A percentile compares a stretch with the other conserved stretches of the same genome.
These are phyloP conservation scores for Rhododendron ovatum DNA, from an alignment of 148 eudicot genomes.

Conservation along the genomic window DNA sequence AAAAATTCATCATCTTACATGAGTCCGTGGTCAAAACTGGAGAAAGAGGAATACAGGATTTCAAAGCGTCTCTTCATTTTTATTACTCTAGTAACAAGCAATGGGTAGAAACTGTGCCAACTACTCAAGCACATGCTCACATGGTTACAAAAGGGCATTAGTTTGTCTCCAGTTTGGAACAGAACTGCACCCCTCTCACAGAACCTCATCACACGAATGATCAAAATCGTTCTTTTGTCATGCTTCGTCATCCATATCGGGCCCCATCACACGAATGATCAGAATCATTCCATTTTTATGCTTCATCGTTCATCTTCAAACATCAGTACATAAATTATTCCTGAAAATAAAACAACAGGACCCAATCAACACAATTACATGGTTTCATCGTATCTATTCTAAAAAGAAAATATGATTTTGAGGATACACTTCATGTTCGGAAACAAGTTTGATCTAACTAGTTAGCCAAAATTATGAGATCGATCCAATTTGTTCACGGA, in stretches of 20 bases:
- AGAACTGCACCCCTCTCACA: not conserved
- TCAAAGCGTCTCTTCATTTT: no score
- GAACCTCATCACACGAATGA: not conserved
- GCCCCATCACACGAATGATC: not conserved
- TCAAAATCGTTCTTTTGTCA: no score
- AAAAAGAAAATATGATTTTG: no score
- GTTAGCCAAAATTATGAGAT: no score
- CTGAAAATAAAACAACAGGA: no score
- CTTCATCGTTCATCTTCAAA: not conserved
- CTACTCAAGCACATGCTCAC: no score
- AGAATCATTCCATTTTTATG: not conserved
- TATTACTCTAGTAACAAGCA: not conserved
- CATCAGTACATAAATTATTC: no score
- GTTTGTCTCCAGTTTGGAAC: not conserved
- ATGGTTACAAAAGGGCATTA: not conserved
- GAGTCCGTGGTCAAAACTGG: not conserved
- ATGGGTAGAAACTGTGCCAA: not conserved
- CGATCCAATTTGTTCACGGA: not conserved
- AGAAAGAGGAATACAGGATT: not conserved
- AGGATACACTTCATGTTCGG: no score
- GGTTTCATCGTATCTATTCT: no score
- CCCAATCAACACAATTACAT: no score
- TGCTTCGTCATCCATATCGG: not conserved
- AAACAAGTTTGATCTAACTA: no score
- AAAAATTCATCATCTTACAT: not conserved